Percentiles rank a stretch among this genome's conserved stretches.
These are phyloP conservation scores for Limonium bicolor DNA, from an alignment of 148 eudicot genomes.

Conservation along the genomic window DNA sequence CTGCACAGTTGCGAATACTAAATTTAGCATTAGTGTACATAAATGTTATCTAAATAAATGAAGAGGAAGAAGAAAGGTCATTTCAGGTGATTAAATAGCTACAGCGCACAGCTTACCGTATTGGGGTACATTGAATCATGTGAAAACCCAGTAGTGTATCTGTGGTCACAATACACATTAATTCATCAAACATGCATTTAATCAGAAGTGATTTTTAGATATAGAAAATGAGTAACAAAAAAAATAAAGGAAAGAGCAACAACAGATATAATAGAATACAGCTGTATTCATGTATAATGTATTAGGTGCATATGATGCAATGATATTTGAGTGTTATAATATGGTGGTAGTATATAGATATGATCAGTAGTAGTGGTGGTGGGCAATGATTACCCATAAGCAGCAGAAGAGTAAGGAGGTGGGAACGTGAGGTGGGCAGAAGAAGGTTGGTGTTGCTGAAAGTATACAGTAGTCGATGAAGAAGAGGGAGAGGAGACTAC, in stretches of 20 bases:
- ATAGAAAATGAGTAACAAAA: no score
- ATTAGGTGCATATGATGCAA: background rate
- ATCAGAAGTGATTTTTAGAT: no score
- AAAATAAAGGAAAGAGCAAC: background rate
- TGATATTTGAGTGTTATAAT: background rate
- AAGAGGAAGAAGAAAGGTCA: no score
- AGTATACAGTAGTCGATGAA: conserved; percentile 19
- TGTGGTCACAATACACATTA: conserved; percentile 8
- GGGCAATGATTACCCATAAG: conserved; percentile 27
- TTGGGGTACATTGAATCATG: conserved; percentile 36
- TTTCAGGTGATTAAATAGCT: no score
- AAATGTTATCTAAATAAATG: no score
- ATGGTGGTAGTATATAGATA: background rate
- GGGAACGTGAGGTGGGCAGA: conserved; percentile 28
- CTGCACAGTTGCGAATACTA: no score
- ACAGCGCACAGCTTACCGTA: no score
- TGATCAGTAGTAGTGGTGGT: background rate
- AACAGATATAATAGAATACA: background rate
- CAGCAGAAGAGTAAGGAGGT: no score
- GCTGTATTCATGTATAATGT: background rate
- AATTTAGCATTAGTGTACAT: no score
- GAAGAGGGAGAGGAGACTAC: conserved; percentile 21
- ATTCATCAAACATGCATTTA: no score
- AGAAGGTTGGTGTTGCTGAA: conserved; percentile 24
- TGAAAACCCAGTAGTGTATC: conserved; percentile 34